Conservation (phyloP, 305 asterid genomes). For the Caryopteris hybrid region DNA sequence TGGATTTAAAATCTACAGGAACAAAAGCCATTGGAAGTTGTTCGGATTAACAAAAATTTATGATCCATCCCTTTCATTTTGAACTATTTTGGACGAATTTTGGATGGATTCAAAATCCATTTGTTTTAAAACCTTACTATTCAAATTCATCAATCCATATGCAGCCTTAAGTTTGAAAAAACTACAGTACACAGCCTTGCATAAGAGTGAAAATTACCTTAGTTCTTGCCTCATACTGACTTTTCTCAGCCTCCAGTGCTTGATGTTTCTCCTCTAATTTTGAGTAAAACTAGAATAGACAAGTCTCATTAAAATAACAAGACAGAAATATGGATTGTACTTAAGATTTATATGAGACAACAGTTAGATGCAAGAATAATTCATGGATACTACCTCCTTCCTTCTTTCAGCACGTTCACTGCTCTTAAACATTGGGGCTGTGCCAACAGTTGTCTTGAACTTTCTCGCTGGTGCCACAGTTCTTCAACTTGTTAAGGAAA, state of each 20-base stretch:
- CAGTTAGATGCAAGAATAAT: background rate
- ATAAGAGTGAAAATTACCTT: slow-evolving; percentile 40
- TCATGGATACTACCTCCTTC: slow-evolving; percentile 49
- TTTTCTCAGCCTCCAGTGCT: slow-evolving; percentile 71
- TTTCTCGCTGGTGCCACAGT: slow-evolving; percentile 40
- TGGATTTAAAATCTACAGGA: background rate
- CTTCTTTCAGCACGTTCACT: slow-evolving; percentile 75
- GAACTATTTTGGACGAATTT: background rate
- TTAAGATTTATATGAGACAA: background rate
- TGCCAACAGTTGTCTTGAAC: slow-evolving; percentile 43
- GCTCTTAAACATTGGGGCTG: slow-evolving; percentile 66
- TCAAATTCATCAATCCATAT: background rate
- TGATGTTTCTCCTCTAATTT: slow-evolving; percentile 78
- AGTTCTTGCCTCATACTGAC: slow-evolving; percentile 55
- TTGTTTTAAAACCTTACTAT: background rate
- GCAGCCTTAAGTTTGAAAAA: background rate
- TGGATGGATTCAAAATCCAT: background rate
- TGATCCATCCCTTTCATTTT: background rate
- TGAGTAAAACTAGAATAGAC: slow-evolving; percentile 46
- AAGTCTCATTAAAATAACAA: slow-evolving; percentile 5
- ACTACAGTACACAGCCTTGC: background rate
- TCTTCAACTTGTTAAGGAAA: slow-evolving; percentile 37
- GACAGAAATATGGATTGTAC: background rate
- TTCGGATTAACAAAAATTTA: background rate
- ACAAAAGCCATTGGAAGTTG: background rate